Base-by-base conservation (phyloP, 371 early-diverging fungal genomes). In the Phascolomyces articulosus region DNA sequence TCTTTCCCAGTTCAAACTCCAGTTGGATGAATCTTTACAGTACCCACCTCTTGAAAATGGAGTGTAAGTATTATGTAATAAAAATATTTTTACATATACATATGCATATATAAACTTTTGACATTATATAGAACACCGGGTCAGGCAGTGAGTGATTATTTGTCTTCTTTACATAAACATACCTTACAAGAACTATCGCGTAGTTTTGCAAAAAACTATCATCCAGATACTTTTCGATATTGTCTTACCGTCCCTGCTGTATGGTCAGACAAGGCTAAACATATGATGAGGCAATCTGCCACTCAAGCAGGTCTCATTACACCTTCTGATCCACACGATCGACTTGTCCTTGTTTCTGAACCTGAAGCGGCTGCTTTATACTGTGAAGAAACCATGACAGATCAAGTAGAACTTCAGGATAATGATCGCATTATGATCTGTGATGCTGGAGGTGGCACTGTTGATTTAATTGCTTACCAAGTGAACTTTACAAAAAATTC, bases 371-470 rank as follows among this genome's bases (percentile, higher is more conserved):
- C 85, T 13, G 87, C 87, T 20, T 67, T 87, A 20, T 87, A 87
- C 65, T 87, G 87, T 31, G 74, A 77, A 55, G 73, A 82, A 38
- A 62, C 71, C 9, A 80, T 83, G 74, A 82, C 82, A 38, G 83
- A 83, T 18, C 80, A 84, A 58, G 78, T 83, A 49, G 77, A 84
- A 62, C 61, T 87, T 26, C 65, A 66, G 0, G 70, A 72, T 20
- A 83, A 80, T 2, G 83, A 87, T 58, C 79, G 84, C 0, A 79
- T 85, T 55, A 74, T 88, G 77, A 83, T 88, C 9, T 87, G 87
- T 51, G 87, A 87, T 69, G 87, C 87, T 34, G 87, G 87, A 49
- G 88, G 87, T 41, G 87, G 88, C 23, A 88, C 88, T 0, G 85
- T 86, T 1, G 88, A 87, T 68, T 62, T 87, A 66, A 86, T 83